Conservation (phyloP, 2,329 filamentous ascomycete species). For the Hansfordia pulvinata region DNA sequence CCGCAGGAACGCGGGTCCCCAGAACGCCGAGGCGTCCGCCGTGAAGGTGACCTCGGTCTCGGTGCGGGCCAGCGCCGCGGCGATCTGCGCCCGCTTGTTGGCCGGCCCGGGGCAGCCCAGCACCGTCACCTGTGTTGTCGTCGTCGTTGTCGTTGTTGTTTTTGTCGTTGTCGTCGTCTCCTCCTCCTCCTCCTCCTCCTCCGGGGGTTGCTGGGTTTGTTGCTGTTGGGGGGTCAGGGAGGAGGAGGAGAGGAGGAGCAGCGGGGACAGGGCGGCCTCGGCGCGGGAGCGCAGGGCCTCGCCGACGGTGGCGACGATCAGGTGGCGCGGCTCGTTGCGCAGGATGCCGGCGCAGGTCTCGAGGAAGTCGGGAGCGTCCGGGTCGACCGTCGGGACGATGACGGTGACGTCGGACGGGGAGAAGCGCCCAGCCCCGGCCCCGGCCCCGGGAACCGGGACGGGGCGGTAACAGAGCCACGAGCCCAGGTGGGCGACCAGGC, state of each 20-base stretch:
- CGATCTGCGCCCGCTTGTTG: constrained; percentile 36
- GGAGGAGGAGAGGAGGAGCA: constrained; percentile 5
- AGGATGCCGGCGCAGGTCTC: constrained; percentile 26
- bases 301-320: constrained; percentile 33
- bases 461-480: constrained; percentile 26
- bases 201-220: no score
- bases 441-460: constrained; percentile 7
- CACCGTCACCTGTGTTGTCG: no score
- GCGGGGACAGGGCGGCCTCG: constrained; percentile 2
- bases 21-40: constrained; percentile 40
- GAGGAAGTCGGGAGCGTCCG: constrained; percentile 22
- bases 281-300: constrained; percentile 10
- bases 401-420: constrained; percentile 28
- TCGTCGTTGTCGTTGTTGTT: constrained; percentile 16
- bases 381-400: constrained; percentile 36
- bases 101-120: constrained; percentile 17
- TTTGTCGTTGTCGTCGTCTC: no score
- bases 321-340: constrained; percentile 18
- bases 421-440: no score
- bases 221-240: no score
- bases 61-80: constrained; percentile 21
- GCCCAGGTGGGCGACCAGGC: constrained; percentile 27
- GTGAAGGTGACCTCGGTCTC: constrained; percentile 27
- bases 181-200: no score
- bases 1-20: constrained; percentile 25